phyloP scores from a whole-genome alignment of 352 stramenopile species.

The Globisporangium carolinianum region DNA sequence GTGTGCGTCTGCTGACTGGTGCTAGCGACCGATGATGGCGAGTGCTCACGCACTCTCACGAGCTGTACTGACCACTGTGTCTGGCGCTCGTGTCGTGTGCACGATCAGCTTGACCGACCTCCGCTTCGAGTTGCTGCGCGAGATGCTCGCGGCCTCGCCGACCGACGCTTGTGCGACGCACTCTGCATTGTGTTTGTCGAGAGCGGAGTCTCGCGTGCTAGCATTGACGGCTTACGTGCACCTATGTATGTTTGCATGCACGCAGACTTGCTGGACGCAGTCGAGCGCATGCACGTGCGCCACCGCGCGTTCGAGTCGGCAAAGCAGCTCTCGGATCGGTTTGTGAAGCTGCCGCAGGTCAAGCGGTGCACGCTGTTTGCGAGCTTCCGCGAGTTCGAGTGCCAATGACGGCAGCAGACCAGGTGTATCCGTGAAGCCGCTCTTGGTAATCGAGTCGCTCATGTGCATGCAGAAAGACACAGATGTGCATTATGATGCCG shows the following conservation, averaged over 20 bases:
- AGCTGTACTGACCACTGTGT: neutral
- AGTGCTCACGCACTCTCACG: neutral
- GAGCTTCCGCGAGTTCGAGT: slow-evolving; percentile 24
- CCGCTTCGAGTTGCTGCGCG: slow-evolving; percentile 28
- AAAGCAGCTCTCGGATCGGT: slow-evolving; percentile 22
- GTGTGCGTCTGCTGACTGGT: slow-evolving; percentile 18
- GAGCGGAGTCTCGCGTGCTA: no score
- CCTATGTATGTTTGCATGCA: no score
- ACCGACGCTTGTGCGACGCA: slow-evolving; percentile 24
- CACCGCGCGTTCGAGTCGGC: slow-evolving; percentile 22
- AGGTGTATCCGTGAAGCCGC: no score
- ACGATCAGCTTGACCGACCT: slow-evolving; percentile 30
- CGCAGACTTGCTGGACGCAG: slow-evolving; percentile 34
- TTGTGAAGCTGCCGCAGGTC: slow-evolving; percentile 23
- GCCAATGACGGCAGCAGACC: neutral
- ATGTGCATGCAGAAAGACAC: no score
- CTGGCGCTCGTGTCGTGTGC: no score
- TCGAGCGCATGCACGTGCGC: slow-evolving; percentile 40
- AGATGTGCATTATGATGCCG: no score
- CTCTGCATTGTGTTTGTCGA: no score
- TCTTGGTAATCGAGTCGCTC: no score
- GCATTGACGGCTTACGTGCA: no score
- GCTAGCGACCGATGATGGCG: no score
- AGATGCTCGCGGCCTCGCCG: slow-evolving; percentile 24
- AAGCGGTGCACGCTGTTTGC: slow-evolving; percentile 23